Base-by-base conservation (phyloP, 2,329 filamentous ascomycete species). In the Boeremia exigua region DNA sequence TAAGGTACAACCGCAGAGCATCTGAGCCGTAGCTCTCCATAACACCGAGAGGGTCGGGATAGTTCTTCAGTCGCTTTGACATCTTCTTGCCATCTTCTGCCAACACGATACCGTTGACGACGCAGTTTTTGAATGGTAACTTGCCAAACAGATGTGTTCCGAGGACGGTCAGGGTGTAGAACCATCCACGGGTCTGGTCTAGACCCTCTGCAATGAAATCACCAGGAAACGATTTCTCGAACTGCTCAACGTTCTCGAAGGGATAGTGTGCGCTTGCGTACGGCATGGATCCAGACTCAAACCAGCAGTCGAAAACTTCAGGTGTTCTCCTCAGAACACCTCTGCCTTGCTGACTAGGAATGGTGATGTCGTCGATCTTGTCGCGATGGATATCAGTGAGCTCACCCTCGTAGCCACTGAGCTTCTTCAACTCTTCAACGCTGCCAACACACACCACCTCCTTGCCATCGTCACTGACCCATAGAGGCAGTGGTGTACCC, bases 61-160 rank as follows among this genome's bases (percentile, higher is more conserved):
- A 98, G 77, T 98, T 98, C 80, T 97, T 96, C 54, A 96, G 82
- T 49, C 94, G 87, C 79, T 98, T 98, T 6, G 92, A 96, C 94
- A 98, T 98, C 82, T 98, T 98, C 82, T 96, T 97, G 52, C 94
- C 94, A 70, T 96, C 92, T 73, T 96, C 92, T 0, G 93, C 93
- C 36, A 97, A 83, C 4, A 97, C 92, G 60, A 96, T 95, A 45
- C 93, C 93, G 71, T 96, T 97, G 59, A 96, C 92, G n/a, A 97
- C 91, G 68, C 92, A 96, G 74, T 96, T 97, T 78, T 95, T 88
- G 82, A 96, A 97, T 0, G 94, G 92, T 2, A 92, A 86, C 32
- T 86, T 84, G 38, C 90, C 90, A 67, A 95, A 96, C 4, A 97
- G 83, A 72, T 96, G 91, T 7, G 90, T 95, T 30, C 93, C 93